Conservation (phyloP, 2,329 filamentous ascomycete species). For the Colletotrichum lini region DNA sequence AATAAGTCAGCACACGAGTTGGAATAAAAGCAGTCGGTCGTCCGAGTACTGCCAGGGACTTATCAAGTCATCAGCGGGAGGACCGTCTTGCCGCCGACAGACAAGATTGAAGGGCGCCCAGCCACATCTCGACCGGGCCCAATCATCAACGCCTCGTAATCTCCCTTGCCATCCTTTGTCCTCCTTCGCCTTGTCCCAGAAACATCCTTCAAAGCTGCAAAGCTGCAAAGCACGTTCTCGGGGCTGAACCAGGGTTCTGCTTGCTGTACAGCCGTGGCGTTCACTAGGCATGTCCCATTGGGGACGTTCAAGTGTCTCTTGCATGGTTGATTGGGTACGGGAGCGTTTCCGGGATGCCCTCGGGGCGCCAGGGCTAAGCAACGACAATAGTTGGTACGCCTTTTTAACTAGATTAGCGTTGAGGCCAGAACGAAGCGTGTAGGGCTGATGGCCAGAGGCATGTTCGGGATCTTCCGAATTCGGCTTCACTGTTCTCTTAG, state of each 20-base stretch:
- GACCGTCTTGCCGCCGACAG: too few species aligned
- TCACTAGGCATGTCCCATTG: too few species aligned
- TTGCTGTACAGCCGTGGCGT: neutral
- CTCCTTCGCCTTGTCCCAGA: neutral
- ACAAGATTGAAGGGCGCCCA: slow-evolving; percentile 4
- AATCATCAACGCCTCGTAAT: slow-evolving; percentile 30
- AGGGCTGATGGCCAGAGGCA: neutral
- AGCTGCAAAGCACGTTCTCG: neutral
- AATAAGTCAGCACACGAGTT: neutral
- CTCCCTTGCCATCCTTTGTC: slow-evolving; percentile 8
- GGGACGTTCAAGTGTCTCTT: neutral
- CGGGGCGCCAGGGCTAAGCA: neutral
- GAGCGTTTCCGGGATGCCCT: neutral
- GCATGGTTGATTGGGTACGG: neutral
- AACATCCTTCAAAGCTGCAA: neutral
- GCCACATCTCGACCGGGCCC: slow-evolving; percentile 16
- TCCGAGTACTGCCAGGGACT: too few species aligned
- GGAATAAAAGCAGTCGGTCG: neutral
- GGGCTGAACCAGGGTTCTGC: too few species aligned
- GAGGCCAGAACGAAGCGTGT: too few species aligned
- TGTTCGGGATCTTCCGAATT: neutral
- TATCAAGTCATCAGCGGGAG: too few species aligned
- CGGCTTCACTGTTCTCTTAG: too few species aligned
- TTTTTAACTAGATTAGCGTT: too few species aligned
- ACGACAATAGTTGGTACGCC: neutral